Evolutionary conservation across 768 basidiomycete genomes (phyloP), one percentile per base, ranked within the genome.

Genomic region (Leucocoprinus birnbaumii): DNA sequence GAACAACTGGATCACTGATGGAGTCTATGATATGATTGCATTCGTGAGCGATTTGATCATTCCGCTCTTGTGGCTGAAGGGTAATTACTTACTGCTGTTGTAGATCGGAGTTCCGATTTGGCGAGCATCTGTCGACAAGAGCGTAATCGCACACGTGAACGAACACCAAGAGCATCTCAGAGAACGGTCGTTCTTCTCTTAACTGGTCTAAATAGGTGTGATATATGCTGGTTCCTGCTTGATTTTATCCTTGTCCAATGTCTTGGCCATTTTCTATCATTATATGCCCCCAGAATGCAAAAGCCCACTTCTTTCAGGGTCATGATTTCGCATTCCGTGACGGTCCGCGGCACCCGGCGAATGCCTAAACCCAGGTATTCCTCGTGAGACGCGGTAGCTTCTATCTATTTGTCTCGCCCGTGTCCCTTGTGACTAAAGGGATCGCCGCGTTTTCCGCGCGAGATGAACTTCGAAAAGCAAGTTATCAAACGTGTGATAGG

Each of bases 1-100:
- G 10, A 82, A 83, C 58, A 85, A 81, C 64, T 65, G 73, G 54
- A 59, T 90, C n/a, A 42, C 83, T 42, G 93, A 94, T 51, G 71
- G 64, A 0, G 14, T 78, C 0, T 75, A 70, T 40, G 79, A 80
- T 53, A 59, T 77, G 26, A 64, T 73, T 48, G 79, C 77, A 18
- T 73, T 66, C 64, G 82, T 83, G 52, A 38, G 80, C 71, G 21
- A 3, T 45, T 14, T 51, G 14, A 19, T 49, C 59, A n/a, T 35
- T 21, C 10, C 2, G 16, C 19, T n/a, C 42, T 55, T 38, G 47
- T 26, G 37, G 31, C 26, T 19, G 42, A 51, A 25, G 40, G 42
- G 11, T 13, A 25, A 38, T 50, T 55, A 40, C 51, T 55, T n/a
- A 49, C 56, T 55, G 31, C 11, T 53, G 66, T 6, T 24, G 38